Base-by-base conservation (phyloP, 164 flowering plant genomes). In the Vitis rupestris region DNA sequence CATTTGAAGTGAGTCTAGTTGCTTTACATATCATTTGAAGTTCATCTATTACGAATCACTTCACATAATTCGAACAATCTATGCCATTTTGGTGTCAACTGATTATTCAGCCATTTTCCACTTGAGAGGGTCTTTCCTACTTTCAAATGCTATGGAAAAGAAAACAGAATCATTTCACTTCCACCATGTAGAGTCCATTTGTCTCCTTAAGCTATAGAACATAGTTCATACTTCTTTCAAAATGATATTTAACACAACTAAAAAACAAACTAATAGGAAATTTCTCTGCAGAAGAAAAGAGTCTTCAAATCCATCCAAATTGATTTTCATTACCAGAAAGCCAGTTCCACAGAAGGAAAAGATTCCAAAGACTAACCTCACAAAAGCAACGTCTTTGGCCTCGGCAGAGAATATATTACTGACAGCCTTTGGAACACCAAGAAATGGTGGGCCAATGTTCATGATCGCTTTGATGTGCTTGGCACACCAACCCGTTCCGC, bases 401-500 rank as follows among this genome's bases (percentile, higher is more conserved):
- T 90, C 96, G 8, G 88, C 89, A 54, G 93, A 90, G 65, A 90
- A 66, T 7, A 86, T 49, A 67, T 67, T 79, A 74, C 84, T 81
- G 31, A 85, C 87, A 53, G 91, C 82, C 79, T 86, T 88, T 14
- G 96, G 96, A 61, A 87, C 91, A 48, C 96, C 93, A 8, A 90
- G 87, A 78, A 90, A 90, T 51, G 88, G 70, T 2, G 96, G 89
- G 37, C 89, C 91, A 54, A 90, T 87, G 61, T 88, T 88, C 91
- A 88, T 79, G 70, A 90, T 50, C 31, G 93, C 70, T 75, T 90
- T 88, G 67, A 90, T 87, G 82, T 90, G 85, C 80, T 84, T 87
- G 57, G 79, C 83, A 66, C 91, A 90, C 93, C 96, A 90, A 56
- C 76, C 81, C 1, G 84, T 76, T 66, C 86, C 95, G 12, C 91